Evolutionary conservation across 2,329 filamentous ascomycete species (phyloP), one percentile per base, ranked within the genome.

Genomic region (Anisogramma anomala): DNA sequence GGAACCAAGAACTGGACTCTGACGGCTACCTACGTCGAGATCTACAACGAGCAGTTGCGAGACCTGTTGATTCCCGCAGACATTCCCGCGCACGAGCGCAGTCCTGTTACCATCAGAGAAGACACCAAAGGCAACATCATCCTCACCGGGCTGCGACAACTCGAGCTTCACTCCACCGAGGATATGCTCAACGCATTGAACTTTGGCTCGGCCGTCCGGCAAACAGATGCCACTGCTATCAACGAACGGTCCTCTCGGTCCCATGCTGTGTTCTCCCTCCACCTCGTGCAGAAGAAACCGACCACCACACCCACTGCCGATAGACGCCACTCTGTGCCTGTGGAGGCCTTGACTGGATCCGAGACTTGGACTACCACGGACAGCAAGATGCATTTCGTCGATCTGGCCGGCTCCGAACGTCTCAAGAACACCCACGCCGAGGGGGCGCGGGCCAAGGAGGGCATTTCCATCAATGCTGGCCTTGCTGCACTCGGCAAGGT

Each of bases 371-470:
- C 96, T 31, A 95, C 87, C 0, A 83, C 91, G 8, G 91, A 98
- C 61, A 98, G 91, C 76, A 98, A 98, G 63, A 72, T 98, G 37
- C 91, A 98, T 59, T 98, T 98, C 57, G 91, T 98, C 45, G 91
- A 98, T 75, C 67, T 98, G 59, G 91, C 91, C 38, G 91, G 91
- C 50, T 96, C 91, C 58, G 91, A 98, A 65, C 77, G 91, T 52
- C 67, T 98, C 55, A 98, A 98, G 66, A 96, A 98, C 54, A 98
- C 91, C 0, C 86, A 87, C 25, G 91, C 91, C 1, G 88, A 94
- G 48, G 91, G 91, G 32, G 91, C 96, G 53, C 77, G 91, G 43
- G 91, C 91, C 28, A 89, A 80, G 58, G 91, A 98, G 61, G 91
- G 91, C 52, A 98, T 98, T 46, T 94, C 89, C 10, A 98, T 98